phyloP scores from a whole-genome alignment of 805 yeast genomes.

The Candida qinlingensis region DNA sequence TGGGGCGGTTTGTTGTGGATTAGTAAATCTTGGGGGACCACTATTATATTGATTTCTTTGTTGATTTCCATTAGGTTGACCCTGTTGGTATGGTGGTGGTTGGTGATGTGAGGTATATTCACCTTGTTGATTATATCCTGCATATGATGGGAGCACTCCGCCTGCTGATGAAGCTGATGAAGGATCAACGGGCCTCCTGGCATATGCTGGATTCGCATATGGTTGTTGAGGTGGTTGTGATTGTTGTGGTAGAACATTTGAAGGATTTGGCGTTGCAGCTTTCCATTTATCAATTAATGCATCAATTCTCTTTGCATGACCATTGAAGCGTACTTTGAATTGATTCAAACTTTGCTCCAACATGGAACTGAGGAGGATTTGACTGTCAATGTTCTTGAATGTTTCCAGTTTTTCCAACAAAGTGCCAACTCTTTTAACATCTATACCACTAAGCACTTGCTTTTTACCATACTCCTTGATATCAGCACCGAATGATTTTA shows the following conservation, averaged over 20 bases:
- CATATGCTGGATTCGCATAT: neutral
- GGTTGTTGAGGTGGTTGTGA: neutral
- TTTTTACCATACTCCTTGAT: neutral
- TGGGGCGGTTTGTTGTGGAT: neutral
- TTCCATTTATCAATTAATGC: neutral
- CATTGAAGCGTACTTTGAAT: neutral
- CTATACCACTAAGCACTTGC: neutral
- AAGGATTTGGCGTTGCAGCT: neutral
- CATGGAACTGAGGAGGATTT: neutral
- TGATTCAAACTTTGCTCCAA: neutral
- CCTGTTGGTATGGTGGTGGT: neutral
- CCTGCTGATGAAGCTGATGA: neutral
- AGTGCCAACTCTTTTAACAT: neutral
- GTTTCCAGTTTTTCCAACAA: neutral
- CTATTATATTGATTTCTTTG: neutral
- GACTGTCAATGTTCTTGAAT: neutral
- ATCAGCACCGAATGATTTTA: neutral
- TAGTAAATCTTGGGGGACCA: neutral
- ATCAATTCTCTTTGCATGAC: neutral
- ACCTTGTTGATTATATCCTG: neutral
- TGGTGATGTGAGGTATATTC: neutral
- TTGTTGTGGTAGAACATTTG: neutral
- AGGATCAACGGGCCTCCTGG: neutral
- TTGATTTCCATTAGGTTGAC: neutral
- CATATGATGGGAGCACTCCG: neutral